Base-by-base conservation (phyloP, 768 basidiomycete species). In the Trametes punicea region DNA sequence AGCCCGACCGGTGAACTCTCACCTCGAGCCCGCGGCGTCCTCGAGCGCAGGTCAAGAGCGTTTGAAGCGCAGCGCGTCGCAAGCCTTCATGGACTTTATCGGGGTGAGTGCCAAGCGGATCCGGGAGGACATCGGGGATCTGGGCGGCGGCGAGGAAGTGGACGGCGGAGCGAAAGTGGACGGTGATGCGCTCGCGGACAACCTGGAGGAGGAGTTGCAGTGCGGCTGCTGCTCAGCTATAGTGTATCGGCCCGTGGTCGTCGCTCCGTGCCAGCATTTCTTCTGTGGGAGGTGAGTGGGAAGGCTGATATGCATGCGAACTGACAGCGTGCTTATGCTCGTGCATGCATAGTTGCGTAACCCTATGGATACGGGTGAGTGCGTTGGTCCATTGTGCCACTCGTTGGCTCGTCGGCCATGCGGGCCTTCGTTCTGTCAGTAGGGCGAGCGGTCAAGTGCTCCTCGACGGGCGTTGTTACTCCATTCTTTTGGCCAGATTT, bases 211-310 rank as follows among this genome's bases (percentile, higher is more conserved):
- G 65, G 90, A 92, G 67, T 77, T 93, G 36, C 85, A 90, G 61
- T 93, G 91, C 63, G 91, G 88, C 20, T 93, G 91, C 67, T 93
- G 91, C 70, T 80, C 88, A 16, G 90, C 83, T 55, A 76, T 93
- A 39, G 84, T 88, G 56, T 91, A 93, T 71, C 77, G 81, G 57
- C 91, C 91, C 2, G 90, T 93, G 15, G 74, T 91, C 26, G 88
- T 93, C 48, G 77, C 80, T 31, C 91, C 91, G 27, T 93, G 91
- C 69, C 88, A 92, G 63, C 91, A 93, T 76, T 91, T 88, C 77
- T 93, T 92, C 67, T 93, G 91, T 65, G 91, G 91, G 70, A 91
- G 90, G 89, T 90, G 70, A 56, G 73, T 63, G 46, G 46, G 10
- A 5, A 15, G 9, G 20, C 11, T 21, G 3, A 11, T 11, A 6